phyloP scores from a whole-genome alignment of 1,139 yeast genomes.

The Pichia sp. region DNA sequence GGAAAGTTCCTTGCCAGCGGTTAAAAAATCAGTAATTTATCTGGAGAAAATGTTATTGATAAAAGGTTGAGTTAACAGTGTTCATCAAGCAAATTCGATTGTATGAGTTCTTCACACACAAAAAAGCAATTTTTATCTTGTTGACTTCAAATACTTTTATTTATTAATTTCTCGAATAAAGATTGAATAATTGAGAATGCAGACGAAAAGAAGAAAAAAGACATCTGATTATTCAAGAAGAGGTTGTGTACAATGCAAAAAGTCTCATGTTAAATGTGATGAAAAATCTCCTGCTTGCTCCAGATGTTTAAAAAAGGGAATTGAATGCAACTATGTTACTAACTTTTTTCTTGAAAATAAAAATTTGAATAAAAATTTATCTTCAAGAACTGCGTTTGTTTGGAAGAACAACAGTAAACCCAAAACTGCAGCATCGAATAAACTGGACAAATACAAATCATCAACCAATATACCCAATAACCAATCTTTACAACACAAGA shows the following conservation, averaged over 20 bases:
- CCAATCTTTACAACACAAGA: background rate
- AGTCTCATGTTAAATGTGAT: constrained; percentile 43
- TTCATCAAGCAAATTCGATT: no score
- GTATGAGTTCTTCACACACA: no score
- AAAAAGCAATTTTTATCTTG: no score
- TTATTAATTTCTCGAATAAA: no score
- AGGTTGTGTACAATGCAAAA: constrained; percentile 41
- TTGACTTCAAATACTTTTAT: no score
- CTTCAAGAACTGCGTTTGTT: background rate
- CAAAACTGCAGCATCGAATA: no score
- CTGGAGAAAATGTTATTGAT: no score
- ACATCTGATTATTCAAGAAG: constrained; percentile 34
- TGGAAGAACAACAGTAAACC: constrained; percentile 4
- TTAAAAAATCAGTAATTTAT: no score
- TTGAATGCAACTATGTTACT: constrained; percentile 34
- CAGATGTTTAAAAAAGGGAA: constrained; percentile 35
- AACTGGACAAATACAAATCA: background rate
- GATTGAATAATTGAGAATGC: background rate
- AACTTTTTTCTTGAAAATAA: constrained; percentile 2
- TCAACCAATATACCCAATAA: background rate
- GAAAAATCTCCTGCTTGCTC: constrained; percentile 39
- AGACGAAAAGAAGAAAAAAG: constrained; percentile 33
- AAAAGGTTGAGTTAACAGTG: no score
- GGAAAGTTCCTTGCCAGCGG: no score
- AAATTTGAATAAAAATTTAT: background rate